phyloP scores from a whole-genome alignment of 345 rosid species.

The Salix caprea region DNA sequence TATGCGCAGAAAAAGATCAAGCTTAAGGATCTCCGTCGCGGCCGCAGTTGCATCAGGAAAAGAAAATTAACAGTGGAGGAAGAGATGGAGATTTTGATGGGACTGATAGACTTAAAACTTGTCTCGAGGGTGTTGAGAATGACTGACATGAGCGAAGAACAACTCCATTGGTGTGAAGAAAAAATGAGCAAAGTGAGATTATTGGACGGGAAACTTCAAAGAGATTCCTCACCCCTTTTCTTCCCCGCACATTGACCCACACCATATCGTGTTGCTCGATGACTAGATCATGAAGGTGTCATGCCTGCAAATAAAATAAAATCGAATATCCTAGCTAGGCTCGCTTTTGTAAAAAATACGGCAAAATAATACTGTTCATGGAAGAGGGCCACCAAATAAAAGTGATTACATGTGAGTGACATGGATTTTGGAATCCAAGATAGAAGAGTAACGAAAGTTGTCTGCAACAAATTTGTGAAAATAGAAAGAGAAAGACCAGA shows the following conservation, averaged over 20 bases:
- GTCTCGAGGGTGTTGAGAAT: slow-evolving; percentile 89
- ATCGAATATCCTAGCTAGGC: slow-evolving; percentile 19
- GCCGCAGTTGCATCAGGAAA: slow-evolving; percentile 65
- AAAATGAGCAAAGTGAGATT: slow-evolving; percentile 92
- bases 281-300: slow-evolving; percentile 37
- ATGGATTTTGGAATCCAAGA: slow-evolving; percentile 26
- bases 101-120: slow-evolving; percentile 74
- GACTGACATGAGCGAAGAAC: slow-evolving; percentile 62
- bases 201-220: slow-evolving; percentile 65
- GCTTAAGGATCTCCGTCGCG: slow-evolving; percentile 70
- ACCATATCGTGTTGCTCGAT: slow-evolving; percentile 21
- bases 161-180: slow-evolving; percentile 91
- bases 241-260: slow-evolving; percentile 83
- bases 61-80: slow-evolving; percentile 62
- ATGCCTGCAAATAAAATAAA: slow-evolving; percentile 34
- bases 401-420: slow-evolving; percentile 45
- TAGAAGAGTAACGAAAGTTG: slow-evolving; percentile 19
- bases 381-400: slow-evolving; percentile 35
- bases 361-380: neutral
- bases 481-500: slow-evolving; percentile 37
- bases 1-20: slow-evolving; percentile 67
- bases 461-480: slow-evolving; percentile 12
- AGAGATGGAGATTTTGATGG: slow-evolving; percentile 90
- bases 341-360: slow-evolving; percentile 35
- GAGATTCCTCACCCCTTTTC: slow-evolving; percentile 86